Percentiles rank a stretch among this genome's conserved stretches.
Conservation (phyloP, 495 filamentous ascomycete species). For the Penicillium waksmanii region DNA sequence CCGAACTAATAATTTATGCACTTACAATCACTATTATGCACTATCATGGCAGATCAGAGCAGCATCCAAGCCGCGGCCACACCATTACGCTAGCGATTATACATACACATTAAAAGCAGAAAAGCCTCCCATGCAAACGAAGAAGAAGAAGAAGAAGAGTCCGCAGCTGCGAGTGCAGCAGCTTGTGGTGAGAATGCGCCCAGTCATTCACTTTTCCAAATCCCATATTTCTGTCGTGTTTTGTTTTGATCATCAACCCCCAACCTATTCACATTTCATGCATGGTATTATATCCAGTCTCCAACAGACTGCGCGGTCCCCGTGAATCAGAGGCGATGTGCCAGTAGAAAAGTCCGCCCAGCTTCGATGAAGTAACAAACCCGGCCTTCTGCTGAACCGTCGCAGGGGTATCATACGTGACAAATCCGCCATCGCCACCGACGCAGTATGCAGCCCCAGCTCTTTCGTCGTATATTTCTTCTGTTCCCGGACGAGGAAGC, state of each 20-base stretch:
- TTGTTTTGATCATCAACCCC: background rate
- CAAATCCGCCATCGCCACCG: conserved; percentile 82
- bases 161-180: background rate
- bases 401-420: conserved; percentile 83
- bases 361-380: conserved; percentile 74
- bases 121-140: background rate
- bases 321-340: conserved; percentile 79
- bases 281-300: conserved; percentile 72
- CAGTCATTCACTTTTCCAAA: background rate
- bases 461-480: conserved; percentile 70
- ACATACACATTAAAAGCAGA: background rate
- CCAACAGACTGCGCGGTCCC: conserved; percentile 71
- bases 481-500: conserved; percentile 70
- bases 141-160: background rate
- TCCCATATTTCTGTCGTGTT: background rate
- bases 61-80: background rate
- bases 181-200: background rate
- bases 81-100: background rate
- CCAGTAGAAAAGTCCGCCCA: conserved; percentile 92
- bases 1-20: conserved; percentile 2
- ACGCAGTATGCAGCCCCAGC: conserved; percentile 75
- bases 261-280: conserved; percentile 51
- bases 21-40: no score
- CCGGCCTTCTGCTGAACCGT: conserved; percentile 84
- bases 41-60: no score